A percentile compares a stretch with the other conserved stretches of the same genome.
Conservation (phyloP, 1,139 yeast genomes). For the Yamadazyma membranifaciens region DNA sequence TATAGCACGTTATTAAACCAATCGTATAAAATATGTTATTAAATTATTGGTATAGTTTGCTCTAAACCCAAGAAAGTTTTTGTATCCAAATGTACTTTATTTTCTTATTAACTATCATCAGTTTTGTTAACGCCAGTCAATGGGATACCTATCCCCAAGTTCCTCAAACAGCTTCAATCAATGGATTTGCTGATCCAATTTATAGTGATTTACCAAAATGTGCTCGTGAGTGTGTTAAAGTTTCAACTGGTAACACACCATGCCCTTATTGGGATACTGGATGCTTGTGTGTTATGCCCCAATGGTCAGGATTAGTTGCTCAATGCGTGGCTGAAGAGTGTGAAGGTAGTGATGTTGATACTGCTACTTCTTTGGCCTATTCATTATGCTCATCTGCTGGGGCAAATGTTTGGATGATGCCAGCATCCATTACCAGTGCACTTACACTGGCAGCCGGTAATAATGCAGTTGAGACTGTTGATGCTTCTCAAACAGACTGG, state of each 20-base stretch:
- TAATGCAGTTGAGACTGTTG: constrained; percentile 13
- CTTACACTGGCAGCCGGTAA: constrained; percentile 17
- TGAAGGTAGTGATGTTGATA: constrained; percentile 35
- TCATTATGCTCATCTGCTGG: constrained; percentile 46
- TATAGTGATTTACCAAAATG: constrained; percentile 39
- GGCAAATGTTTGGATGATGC: constrained; percentile 48
- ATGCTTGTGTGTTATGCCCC: constrained; percentile 52
- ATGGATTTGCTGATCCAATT: constrained; percentile 55
- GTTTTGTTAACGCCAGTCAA: constrained; percentile 13
- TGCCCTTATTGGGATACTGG: constrained; percentile 59
- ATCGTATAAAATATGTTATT: no score
- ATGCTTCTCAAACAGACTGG: constrained; percentile 14
- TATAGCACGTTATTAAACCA: no score
- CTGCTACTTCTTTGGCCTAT: constrained; percentile 41
- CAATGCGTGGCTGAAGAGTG: constrained; percentile 45
- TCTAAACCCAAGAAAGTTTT: no score
- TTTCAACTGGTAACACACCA: constrained; percentile 36
- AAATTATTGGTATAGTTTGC: no score
- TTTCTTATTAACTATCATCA: constrained; percentile 5
- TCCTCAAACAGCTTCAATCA: constrained; percentile 47
- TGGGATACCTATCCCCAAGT: constrained; percentile 46
- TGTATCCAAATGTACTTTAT: neutral
- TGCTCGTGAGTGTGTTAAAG: constrained; percentile 42
- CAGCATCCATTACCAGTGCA: constrained; percentile 34
- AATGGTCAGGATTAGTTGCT: constrained; percentile 47